Conservation (phyloP, 768 basidiomycete genomes). For the Phaeotremella skinneri region DNA sequence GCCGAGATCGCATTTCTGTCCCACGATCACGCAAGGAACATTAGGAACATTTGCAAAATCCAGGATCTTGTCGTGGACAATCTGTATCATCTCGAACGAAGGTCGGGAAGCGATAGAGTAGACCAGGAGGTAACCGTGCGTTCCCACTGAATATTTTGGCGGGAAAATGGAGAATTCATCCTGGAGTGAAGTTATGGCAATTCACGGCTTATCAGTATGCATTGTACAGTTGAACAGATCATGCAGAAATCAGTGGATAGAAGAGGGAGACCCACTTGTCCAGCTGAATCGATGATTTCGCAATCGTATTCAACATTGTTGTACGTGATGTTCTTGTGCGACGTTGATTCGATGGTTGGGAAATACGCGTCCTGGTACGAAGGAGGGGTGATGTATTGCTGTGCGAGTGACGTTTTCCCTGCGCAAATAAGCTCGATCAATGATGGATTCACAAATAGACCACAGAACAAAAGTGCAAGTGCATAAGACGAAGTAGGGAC, state of each 20-base stretch:
- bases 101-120: constrained; percentile 86
- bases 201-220: background rate
- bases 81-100: constrained; percentile 92
- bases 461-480: background rate
- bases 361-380: constrained; percentile 90
- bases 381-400: constrained; percentile 83
- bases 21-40: constrained; percentile 91
- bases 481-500: background rate
- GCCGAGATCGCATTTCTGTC: constrained; percentile 81
- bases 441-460: background rate
- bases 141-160: constrained; percentile 89
- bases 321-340: constrained; percentile 77
- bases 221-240: background rate
- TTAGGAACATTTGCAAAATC: constrained; percentile 78
- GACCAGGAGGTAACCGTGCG: constrained; percentile 94
- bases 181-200: constrained; percentile 53
- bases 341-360: constrained; percentile 89
- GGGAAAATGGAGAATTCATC: constrained; percentile 95
- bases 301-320: constrained; percentile 90
- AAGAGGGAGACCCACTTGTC: constrained; percentile 66
- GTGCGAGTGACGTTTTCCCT: constrained; percentile 92
- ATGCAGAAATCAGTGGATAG: background rate
- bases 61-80: constrained; percentile 89
- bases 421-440: constrained; percentile 18
- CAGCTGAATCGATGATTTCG: constrained; percentile 97